Conservation (phyloP, 2,329 filamentous ascomycete species). For the Aureobasidium uvarum region DNA sequence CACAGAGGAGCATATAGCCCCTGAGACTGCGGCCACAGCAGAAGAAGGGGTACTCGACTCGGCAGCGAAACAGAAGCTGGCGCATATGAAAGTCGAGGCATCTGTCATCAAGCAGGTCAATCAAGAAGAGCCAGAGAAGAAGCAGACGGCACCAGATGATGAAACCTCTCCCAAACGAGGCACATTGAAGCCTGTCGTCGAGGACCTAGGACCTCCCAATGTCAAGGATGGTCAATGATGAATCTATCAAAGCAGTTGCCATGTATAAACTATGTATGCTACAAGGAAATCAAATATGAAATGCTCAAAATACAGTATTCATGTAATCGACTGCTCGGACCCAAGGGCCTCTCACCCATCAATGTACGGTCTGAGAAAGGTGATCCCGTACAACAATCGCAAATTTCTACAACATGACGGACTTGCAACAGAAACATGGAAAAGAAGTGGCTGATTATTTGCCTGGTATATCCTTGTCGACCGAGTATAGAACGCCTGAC, state of each 20-base stretch:
- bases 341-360: not conserved
- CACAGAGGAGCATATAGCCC: not conserved
- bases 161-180: not conserved
- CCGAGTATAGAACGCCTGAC: not conserved
- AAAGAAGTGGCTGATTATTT: not conserved
- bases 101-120: conserved; percentile 2
- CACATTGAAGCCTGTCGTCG: conserved; percentile 16
- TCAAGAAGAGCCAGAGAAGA: conserved; percentile 1
- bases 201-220: conserved; percentile 17
- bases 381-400: not conserved
- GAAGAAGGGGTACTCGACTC: conserved; percentile 2
- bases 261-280: not conserved
- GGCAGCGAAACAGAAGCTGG: conserved; percentile 20
- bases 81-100: not conserved
- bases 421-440: not conserved
- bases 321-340: not conserved
- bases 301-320: not conserved
- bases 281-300: not conserved
- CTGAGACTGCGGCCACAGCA: not conserved
- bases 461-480: conserved; percentile 1
- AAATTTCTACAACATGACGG: not conserved
- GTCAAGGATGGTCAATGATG: not conserved
- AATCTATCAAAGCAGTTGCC: not conserved
- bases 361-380: not conserved
- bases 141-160: not conserved